Conservation (phyloP, 164 flowering plant genomes). For the Stephania japonica region DNA sequence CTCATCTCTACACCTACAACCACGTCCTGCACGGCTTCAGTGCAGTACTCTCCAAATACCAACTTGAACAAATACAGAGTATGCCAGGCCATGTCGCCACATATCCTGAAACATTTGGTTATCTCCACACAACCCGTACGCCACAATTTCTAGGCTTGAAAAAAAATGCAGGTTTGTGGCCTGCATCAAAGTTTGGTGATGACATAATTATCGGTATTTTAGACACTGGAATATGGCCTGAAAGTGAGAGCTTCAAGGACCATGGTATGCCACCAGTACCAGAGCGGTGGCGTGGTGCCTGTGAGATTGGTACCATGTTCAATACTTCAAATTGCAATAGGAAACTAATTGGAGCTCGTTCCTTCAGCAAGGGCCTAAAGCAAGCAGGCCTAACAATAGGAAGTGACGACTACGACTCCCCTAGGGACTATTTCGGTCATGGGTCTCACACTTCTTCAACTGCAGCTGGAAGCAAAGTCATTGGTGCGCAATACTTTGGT, state of each 20-base stretch:
- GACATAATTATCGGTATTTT: constrained; percentile 34
- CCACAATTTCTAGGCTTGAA: constrained; percentile 29
- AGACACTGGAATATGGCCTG: constrained; percentile 44
- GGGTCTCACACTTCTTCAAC: constrained; percentile 43
- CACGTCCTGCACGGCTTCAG: constrained; percentile 31
- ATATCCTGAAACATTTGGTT: neutral
- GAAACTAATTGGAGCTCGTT: constrained; percentile 39
- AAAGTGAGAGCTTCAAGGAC: constrained; percentile 36
- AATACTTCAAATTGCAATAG: constrained; percentile 33
- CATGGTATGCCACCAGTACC: constrained; percentile 36
- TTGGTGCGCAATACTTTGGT: constrained; percentile 23
- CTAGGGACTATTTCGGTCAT: constrained; percentile 37
- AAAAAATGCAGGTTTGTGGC: constrained; percentile 23
- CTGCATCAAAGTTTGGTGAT: constrained; percentile 24
- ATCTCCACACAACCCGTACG: constrained; percentile 13
- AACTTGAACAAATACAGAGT: constrained; percentile 17
- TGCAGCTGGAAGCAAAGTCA: constrained; percentile 24
- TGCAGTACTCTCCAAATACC: constrained; percentile 21
- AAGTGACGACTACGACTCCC: constrained; percentile 30
- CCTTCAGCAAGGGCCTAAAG: constrained; percentile 31
- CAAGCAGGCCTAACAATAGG: constrained; percentile 15
- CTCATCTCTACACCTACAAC: constrained; percentile 27
- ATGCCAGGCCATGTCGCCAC: constrained; percentile 14
- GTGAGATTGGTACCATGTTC: constrained; percentile 30
- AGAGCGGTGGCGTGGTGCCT: constrained; percentile 31